Conservation (phyloP, 768 basidiomycete species). For the Tylopilus balloui region DNA sequence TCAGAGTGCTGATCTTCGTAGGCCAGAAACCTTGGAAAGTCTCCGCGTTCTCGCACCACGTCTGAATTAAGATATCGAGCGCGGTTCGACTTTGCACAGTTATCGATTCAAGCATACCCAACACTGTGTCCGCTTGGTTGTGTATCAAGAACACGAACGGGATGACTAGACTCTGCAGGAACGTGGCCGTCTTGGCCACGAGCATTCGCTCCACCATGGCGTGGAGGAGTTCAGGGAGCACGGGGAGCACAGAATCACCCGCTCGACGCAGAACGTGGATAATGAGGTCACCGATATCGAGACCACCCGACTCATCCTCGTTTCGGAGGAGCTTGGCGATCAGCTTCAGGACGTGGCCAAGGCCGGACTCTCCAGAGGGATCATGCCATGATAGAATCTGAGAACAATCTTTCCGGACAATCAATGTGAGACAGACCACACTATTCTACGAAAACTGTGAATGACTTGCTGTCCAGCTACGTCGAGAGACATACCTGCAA, state of each 20-base stretch:
- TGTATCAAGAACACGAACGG: conserved; percentile 94
- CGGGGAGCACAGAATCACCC: conserved; percentile 74
- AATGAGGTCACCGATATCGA: conserved; percentile 92
- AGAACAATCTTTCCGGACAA: conserved; percentile 82
- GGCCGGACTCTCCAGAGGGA: conserved; percentile 61
- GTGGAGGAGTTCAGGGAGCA: conserved; percentile 80
- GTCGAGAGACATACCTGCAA: conserved; percentile 50
- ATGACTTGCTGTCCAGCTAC: background rate
- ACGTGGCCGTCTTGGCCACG: conserved; percentile 84
- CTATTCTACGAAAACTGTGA: conserved; percentile 56
- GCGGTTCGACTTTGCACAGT: conserved; percentile 56
- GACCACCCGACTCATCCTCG: conserved; percentile 87
- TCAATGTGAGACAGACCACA: conserved; percentile 70
- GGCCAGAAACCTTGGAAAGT: conserved; percentile 97
- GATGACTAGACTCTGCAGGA: conserved; percentile 86
- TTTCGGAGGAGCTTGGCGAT: conserved; percentile 73
- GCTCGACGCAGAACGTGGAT: conserved; percentile 87
- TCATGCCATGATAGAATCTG: conserved; percentile 80
- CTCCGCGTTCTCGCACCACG: conserved; percentile 94
- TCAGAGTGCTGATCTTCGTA: conserved; percentile 78
- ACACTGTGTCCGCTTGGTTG: conserved; percentile 76
- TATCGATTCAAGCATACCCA: conserved; percentile 71
- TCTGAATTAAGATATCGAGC: conserved; percentile 83
- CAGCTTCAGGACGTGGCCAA: conserved; percentile 68
- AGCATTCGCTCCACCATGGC: conserved; percentile 81